A percentile compares a stretch with the other conserved stretches of the same genome.
These are phyloP conservation scores for Lepiota venenata DNA, from an alignment of 768 basidiomycete genomes.

Conservation along the genomic window DNA sequence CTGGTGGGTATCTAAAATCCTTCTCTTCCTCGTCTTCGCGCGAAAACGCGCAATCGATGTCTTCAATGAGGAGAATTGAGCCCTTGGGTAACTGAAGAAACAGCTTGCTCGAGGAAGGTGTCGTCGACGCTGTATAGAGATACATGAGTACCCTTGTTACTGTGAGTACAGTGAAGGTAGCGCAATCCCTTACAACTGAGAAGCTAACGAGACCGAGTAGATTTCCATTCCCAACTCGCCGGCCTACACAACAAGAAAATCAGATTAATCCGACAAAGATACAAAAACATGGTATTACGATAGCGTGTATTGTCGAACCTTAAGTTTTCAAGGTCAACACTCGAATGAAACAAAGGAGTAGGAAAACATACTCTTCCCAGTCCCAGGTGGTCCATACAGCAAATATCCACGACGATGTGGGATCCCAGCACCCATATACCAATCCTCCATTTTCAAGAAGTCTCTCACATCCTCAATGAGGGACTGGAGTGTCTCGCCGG, in stretches of 20 bases:
- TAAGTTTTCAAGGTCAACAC: slow-evolving; percentile 22
- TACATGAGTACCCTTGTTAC: slow-evolving; percentile 4
- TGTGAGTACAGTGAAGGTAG: neutral
- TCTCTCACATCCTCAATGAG: slow-evolving; percentile 49
- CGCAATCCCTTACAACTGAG: slow-evolving; percentile 36
- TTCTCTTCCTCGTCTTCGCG: slow-evolving; percentile 37
- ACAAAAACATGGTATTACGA: slow-evolving; percentile 24
- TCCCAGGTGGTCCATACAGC: slow-evolving; percentile 58
- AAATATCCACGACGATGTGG: slow-evolving; percentile 57
- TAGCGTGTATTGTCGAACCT: slow-evolving; percentile 54
- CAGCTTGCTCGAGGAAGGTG: slow-evolving; percentile 40
- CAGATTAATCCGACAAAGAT: neutral
- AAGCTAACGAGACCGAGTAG: slow-evolving; percentile 55
- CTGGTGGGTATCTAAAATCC: neutral
- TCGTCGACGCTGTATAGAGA: slow-evolving; percentile 42
- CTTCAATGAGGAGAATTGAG: slow-evolving; percentile 55
- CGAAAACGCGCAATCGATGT: slow-evolving; percentile 60
- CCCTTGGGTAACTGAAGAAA: slow-evolving; percentile 45
- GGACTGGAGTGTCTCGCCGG: slow-evolving; percentile 40
- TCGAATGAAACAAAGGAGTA: slow-evolving; percentile 13
- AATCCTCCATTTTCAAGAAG: slow-evolving; percentile 50
- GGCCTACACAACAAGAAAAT: slow-evolving; percentile 23
- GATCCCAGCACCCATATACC: slow-evolving; percentile 56
- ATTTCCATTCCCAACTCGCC: slow-evolving; percentile 83
- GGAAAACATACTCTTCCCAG: slow-evolving; percentile 48